Base-by-base conservation (phyloP, 345 rosid species). In the Acer saccharum region DNA sequence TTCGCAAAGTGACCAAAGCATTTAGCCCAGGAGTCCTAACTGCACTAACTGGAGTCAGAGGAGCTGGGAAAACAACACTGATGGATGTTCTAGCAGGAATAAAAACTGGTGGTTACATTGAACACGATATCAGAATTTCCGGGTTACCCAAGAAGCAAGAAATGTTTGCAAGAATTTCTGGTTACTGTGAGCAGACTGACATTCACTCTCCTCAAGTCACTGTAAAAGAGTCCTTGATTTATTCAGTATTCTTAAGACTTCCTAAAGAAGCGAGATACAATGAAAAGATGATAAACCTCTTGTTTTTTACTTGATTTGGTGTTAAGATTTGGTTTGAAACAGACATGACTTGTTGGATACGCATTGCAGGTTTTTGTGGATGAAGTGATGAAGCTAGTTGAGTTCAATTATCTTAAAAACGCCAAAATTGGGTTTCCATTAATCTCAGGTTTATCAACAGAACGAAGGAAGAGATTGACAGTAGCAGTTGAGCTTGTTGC, bases 371-470 rank as follows among this genome's bases (percentile, higher is more conserved):
- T 74, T 18, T 86, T 88, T 77, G 89, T 86, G 13, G 89, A 88
- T 63, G 87, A 88, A 77, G 89, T 86, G 65, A 84, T 85, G 85
- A 83, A 86, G 60, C 74, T 86, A 68, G 86, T 88, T 11, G 91
- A 88, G 35, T 32, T 32, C 4, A 32, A 32, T 32, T 32, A 32
- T 32, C 35, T 3, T 32, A 32, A 32, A 32, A 32, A 3, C 0
- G 35, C 35, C 35, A 32, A 3, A 32, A 5, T 32, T 32, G 35
- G 35, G 35, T 32, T 32, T 32, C 35, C 4, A 32, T 32, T 32
- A 32, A 32, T 32, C 35, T 32, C 35, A 32, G 35, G 5, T 32
- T 32, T 32, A 32, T 32, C 35, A 32, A 32, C 5, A 32, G 35
- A 32, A 32, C 35, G 3, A 32, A 32, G 35, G 35, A 32, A 32